A percentile compares a stretch with the other conserved stretches of the same genome.
Evolutionary conservation across 371 early-diverging fungal species (phyloP).

Genomic region (Lichtheimia corymbifera): DNA sequence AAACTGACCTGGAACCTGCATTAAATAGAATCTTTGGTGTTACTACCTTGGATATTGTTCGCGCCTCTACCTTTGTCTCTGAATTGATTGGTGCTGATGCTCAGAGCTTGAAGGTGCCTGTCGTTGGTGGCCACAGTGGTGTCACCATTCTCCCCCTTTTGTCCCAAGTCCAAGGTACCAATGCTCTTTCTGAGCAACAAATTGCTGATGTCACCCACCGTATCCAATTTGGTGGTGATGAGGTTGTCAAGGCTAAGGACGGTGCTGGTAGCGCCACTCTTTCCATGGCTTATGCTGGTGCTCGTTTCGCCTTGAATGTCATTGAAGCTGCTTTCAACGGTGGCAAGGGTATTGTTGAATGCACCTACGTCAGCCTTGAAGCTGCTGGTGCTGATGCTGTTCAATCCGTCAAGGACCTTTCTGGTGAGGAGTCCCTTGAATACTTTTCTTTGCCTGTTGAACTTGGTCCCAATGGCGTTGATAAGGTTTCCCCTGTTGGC

Average conservation of each 20-base stretch:
- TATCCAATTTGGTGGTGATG: conserved; percentile 94
- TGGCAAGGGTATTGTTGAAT: conserved; percentile 70
- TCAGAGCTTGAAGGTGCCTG: conserved; percentile 65
- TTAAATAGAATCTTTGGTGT: conserved; percentile 81
- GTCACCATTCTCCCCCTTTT: conserved; percentile 88
- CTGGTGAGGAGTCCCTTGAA: conserved; percentile 52
- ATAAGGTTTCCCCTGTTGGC: conserved; percentile 72
- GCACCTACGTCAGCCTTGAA: conserved; percentile 81
- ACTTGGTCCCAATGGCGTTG: conserved; percentile 78
- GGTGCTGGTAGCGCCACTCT: conserved; percentile 84
- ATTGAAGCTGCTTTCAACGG: conserved; percentile 70
- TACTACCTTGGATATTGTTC: conserved; percentile 87
- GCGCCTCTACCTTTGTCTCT: conserved; percentile 83
- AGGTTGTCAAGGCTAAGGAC: conserved; percentile 93
- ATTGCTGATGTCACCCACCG: conserved; percentile 77
- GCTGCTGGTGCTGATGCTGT: conserved; percentile 55
- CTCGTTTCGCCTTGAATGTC: conserved; percentile 77
- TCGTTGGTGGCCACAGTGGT: conserved; percentile 93
- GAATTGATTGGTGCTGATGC: conserved; percentile 59
- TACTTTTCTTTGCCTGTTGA: conserved; percentile 87
- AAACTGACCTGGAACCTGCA: no score
- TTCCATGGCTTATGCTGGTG: conserved; percentile 94
- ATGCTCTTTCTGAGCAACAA: conserved; percentile 67
- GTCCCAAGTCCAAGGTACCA: conserved; percentile 61
- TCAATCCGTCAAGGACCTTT: conserved; percentile 55